Evolutionary conservation across 1,284 basidiomycete species (phyloP), one percentile per base, ranked within the genome.

Genomic region (Xerocomus amazonicus): DNA sequence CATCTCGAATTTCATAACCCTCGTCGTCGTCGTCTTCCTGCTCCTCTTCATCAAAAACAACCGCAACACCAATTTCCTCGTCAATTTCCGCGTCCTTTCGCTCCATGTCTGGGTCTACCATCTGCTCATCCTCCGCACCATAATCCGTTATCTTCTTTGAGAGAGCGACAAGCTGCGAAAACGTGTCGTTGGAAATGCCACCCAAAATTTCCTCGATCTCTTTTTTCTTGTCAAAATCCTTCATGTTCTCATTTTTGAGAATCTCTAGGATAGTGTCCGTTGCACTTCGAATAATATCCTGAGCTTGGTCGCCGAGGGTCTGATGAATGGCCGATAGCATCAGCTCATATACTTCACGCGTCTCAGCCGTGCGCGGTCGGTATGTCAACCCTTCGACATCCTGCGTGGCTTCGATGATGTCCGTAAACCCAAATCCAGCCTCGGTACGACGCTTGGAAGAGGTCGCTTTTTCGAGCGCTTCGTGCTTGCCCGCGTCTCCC

Each of bases 91-190:
- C 87, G 32, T 89, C 88, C 64, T 85, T 85, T 45, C 78, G 73
- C 65, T 90, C 88, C 72, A 80, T 76, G 58, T 90, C 89, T 1
- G 87, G 84, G 61, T 88, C 87, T 1, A 72, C 80, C 69, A 80
- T 78, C 12, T 76, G 72, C 66, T 92, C 91, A 53, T 94, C 92
- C 62, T 96, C 92, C 2, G 84, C 88, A 37, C 86, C 86, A 56
- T 95, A 99, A 69, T 99, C 97, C 3, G 95, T 97, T 45, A 99
- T 87, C 77, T 97, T 98, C 75, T 98, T 98, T 47, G 87, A 83
- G 40, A 99, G 75, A 60, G 79, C 89, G 56, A 97, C 76, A 41
- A 99, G 78, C 69, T 95, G 90, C 13, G 86, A 81, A 68, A 98
- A 99, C 4, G 73, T 66, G 55, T 97, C 95, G 60, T 80, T 83